Evolutionary conservation across 176 grass and related monocot species (phyloP).

Genomic region (Cenchrus purpureus): DNA sequence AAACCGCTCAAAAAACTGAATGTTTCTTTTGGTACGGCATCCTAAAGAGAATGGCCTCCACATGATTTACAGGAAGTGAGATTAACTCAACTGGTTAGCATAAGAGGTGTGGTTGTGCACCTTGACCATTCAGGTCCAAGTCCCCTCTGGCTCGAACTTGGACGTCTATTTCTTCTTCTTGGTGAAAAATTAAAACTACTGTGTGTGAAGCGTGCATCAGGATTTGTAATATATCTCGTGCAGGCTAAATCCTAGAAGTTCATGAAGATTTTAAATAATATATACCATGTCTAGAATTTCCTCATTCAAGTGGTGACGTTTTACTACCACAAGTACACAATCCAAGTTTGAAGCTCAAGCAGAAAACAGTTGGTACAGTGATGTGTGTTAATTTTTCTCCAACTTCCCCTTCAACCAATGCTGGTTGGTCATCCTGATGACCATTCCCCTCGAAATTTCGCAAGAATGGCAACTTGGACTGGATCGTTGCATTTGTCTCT

Average conservation of each 20-base stretch:
- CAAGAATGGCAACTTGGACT: neutral
- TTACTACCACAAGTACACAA: neutral
- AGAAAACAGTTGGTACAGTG: neutral
- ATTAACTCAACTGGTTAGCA: too few relatives aligned
- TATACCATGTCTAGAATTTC: neutral
- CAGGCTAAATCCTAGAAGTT: neutral
- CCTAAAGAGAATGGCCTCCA: neutral
- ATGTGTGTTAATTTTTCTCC: neutral
- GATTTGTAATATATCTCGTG: too few relatives aligned
- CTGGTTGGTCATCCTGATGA: conserved; percentile 1
- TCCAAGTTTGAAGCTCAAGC: neutral
- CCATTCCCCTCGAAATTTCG: neutral
- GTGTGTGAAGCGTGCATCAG: neutral
- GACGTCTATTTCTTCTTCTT: too few relatives aligned
- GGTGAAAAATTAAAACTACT: too few relatives aligned
- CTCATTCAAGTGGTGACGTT: neutral
- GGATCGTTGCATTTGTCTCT: neutral
- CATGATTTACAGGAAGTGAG: neutral
- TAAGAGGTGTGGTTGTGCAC: too few relatives aligned
- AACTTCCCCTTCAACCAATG: neutral
- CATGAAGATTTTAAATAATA: neutral
- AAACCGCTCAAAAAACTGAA: neutral
- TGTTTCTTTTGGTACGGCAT: neutral
- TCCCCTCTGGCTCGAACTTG: too few relatives aligned
- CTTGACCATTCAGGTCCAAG: too few relatives aligned